These are phyloP conservation scores for Isoetes engelmannii DNA, from an alignment of 83 land plant species.

Conservation along the genomic window DNA sequence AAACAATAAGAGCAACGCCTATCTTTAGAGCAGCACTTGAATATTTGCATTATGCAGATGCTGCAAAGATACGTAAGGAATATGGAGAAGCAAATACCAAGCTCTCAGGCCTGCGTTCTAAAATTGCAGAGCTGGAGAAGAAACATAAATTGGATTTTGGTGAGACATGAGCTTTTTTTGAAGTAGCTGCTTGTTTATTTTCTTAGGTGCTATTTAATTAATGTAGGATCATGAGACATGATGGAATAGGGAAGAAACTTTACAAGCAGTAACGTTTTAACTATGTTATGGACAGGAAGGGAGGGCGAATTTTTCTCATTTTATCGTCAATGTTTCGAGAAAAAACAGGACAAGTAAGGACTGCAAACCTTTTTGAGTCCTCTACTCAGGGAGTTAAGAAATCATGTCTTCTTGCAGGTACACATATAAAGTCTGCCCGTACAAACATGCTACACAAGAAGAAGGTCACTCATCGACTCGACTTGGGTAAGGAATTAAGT, in stretches of 20 bases:
- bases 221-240: background rate
- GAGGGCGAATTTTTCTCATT: conserved; percentile 85
- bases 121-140: conserved; percentile 64
- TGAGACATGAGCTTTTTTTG: conserved; percentile 17
- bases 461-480: conserved; percentile 73
- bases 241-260: background rate
- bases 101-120: conserved; percentile 58
- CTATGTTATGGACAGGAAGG: conserved; percentile 39
- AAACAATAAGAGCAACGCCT: too few species aligned
- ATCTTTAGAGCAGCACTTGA: too few species aligned
- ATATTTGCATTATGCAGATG: conserved; percentile 36
- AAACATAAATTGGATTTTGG: conserved; percentile 83
- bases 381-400: too few species aligned
- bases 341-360: conserved; percentile 66
- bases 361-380: background rate
- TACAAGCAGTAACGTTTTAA: background rate
- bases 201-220: conserved; percentile 1
- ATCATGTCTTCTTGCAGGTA: conserved; percentile 42
- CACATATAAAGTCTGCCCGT: conserved; percentile 87
- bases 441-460: conserved; percentile 66
- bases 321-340: conserved; percentile 76
- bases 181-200: background rate
- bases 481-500: conserved; percentile 50
- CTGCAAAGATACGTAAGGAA: conserved; percentile 62
- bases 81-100: conserved; percentile 60